Conservation (phyloP, 2,329 filamentous ascomycete species). For the Allantophomopsis cytisporea region DNA sequence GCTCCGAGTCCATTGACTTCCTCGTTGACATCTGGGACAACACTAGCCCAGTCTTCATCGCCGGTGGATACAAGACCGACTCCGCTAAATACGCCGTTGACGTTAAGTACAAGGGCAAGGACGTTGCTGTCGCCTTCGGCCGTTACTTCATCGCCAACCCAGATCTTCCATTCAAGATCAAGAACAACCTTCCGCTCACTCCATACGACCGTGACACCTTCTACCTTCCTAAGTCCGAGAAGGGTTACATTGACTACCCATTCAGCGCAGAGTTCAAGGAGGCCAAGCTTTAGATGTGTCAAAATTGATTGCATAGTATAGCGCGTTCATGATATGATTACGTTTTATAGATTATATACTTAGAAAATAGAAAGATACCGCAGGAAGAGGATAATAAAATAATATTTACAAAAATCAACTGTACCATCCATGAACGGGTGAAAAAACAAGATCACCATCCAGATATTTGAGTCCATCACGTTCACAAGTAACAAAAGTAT, state of each 20-base stretch:
- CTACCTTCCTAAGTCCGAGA: constrained; percentile 8
- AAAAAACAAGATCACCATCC: too few relatives aligned
- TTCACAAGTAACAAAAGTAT: too few relatives aligned
- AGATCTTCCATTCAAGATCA: constrained; percentile 18
- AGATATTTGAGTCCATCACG: too few relatives aligned
- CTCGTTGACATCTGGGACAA: constrained; percentile 23
- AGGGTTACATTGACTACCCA: constrained; percentile 17
- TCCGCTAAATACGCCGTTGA: constrained; percentile 22
- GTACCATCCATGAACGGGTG: too few relatives aligned
- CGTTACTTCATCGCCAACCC: constrained; percentile 25
- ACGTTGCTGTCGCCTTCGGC: constrained; percentile 5
- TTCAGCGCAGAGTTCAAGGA: constrained; percentile 4
- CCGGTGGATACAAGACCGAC: not conserved
- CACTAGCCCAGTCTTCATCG: constrained; percentile 8
- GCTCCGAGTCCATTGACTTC: constrained; percentile 22
- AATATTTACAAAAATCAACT: too few relatives aligned
- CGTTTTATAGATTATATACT: too few relatives aligned
- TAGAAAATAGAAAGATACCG: too few relatives aligned
- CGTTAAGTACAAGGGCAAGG: constrained; percentile 2
- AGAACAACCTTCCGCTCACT: not conserved
- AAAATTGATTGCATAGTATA: too few relatives aligned
- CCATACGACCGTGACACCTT: constrained; percentile 1
- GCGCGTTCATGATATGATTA: too few relatives aligned
- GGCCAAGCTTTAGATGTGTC: too few relatives aligned
- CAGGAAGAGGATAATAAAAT: too few relatives aligned